phyloP scores from a whole-genome alignment of 202 grass and related monocot genomes.

The Carex sylvatica region DNA sequence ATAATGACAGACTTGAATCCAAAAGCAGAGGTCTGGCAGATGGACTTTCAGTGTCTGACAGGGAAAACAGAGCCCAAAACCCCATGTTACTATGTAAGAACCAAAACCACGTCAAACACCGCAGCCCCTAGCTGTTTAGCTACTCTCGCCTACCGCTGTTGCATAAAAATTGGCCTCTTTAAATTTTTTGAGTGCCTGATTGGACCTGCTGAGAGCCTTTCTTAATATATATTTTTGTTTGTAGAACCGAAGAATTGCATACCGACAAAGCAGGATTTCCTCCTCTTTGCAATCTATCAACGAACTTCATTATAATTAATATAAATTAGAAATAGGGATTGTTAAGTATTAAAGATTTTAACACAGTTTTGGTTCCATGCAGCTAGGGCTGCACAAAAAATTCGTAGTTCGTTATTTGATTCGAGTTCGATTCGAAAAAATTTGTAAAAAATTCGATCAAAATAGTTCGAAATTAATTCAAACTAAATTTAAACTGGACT shows the following conservation, averaged over 20 bases:
- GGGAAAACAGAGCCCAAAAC: conserved; percentile 26
- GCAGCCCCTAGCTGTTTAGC: conserved; percentile 25
- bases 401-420: too few relatives aligned
- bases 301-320: too few relatives aligned
- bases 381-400: too few relatives aligned
- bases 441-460: too few relatives aligned
- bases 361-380: too few relatives aligned
- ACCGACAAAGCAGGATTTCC: neutral
- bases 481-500: too few relatives aligned
- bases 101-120: conserved; percentile 24
- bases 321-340: too few relatives aligned
- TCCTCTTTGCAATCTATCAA: neutral
- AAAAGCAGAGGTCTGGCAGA: conserved; percentile 16
- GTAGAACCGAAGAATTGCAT: neutral
- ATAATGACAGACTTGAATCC: conserved; percentile 11
- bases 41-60: conserved; percentile 28
- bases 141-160: conserved; percentile 18
- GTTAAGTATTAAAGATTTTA: too few relatives aligned
- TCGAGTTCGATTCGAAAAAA: too few relatives aligned
- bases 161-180: neutral
- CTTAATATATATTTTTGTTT: neutral
- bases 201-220: conserved; percentile 21
- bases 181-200: conserved; percentile 21
- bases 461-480: too few relatives aligned
- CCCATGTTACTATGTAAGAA: conserved; percentile 32